A percentile compares a stretch with the other conserved stretches of the same genome.
These are phyloP conservation scores for Lachnellula willkommii DNA, from an alignment of 2,329 filamentous ascomycete genomes.

Conservation along the genomic window DNA sequence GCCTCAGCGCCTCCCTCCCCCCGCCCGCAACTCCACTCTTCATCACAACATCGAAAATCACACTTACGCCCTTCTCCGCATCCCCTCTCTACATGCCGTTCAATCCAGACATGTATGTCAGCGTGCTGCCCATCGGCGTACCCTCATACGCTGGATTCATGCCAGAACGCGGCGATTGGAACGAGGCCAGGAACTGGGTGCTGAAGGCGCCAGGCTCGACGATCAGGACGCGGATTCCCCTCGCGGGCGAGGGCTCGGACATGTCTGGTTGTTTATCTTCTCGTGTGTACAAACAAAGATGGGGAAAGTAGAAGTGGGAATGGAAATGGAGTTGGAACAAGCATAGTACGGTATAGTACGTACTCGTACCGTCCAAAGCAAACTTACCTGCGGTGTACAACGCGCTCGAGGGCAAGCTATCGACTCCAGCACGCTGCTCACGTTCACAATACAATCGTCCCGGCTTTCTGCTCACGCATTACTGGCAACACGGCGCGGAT, in stretches of 20 bases:
- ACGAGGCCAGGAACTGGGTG: background rate
- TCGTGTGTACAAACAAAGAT: too few relatives aligned
- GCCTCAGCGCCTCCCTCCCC: background rate
- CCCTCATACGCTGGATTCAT: background rate
- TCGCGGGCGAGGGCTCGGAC: slow-evolving; percentile 32
- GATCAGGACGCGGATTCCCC: slow-evolving; percentile 2
- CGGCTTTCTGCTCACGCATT: slow-evolving; percentile 37
- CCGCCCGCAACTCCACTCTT: background rate
- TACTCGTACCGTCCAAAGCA: slow-evolving; percentile 6
- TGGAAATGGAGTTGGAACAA: background rate
- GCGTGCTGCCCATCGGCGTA: background rate
- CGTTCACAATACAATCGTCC: slow-evolving; percentile 28
- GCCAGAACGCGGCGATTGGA: background rate
- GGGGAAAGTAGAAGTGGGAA: background rate
- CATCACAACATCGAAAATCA: slow-evolving; percentile 1
- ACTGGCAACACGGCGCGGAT: slow-evolving; percentile 42
- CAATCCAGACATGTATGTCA: background rate
- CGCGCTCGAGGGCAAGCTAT: background rate
- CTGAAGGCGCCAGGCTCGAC: slow-evolving; percentile 9
- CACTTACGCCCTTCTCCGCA: background rate
- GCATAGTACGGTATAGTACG: slow-evolving; percentile 1
- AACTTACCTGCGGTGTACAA: slow-evolving; percentile 10
- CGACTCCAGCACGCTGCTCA: slow-evolving; percentile 6
- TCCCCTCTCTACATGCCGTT: slow-evolving; percentile 1
- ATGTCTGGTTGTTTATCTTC: slow-evolving; percentile 5